Evolutionary conservation across 805 yeast genomes (phyloP).

Genomic region (Candida sonorensis): DNA sequence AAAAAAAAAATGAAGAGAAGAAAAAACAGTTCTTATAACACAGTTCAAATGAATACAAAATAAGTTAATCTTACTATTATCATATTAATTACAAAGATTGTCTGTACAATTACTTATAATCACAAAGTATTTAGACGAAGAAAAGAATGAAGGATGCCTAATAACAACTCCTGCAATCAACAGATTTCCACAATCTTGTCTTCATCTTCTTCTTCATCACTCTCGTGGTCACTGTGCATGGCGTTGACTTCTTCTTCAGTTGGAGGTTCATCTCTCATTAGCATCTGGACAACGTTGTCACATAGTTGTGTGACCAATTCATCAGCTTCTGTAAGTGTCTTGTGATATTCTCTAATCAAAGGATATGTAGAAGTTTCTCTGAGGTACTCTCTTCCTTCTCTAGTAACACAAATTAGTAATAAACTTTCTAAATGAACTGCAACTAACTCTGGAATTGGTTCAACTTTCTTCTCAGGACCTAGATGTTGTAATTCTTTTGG

Average conservation of each 20-base stretch:
- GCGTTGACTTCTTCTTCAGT: conserved; percentile 40
- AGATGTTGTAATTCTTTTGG: conserved; percentile 85
- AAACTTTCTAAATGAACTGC: conserved; percentile 74
- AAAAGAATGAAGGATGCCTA: no score
- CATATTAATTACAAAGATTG: no score
- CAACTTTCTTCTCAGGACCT: conserved; percentile 70
- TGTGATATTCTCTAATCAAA: conserved; percentile 78
- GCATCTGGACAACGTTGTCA: conserved; percentile 80
- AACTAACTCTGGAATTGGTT: conserved; percentile 58
- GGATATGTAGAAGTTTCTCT: conserved; percentile 84
- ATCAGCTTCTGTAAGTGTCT: conserved; percentile 32
- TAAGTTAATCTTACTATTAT: no score
- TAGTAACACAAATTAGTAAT: conserved; percentile 71
- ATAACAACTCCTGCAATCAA: no score
- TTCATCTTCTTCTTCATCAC: conserved; percentile 37
- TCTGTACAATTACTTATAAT: no score
- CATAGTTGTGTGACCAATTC: conserved; percentile 54
- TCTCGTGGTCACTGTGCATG: conserved; percentile 35
- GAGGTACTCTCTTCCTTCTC: conserved; percentile 63
- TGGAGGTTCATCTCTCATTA: conserved; percentile 84
- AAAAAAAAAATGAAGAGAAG: no score
- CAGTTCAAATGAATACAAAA: no score
- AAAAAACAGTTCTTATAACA: no score
- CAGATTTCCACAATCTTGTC: no score
- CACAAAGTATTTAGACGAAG: no score